Evolutionary conservation across 2,329 filamentous ascomycete genomes (phyloP).

Genomic region (Xylariaceae sp.): DNA sequence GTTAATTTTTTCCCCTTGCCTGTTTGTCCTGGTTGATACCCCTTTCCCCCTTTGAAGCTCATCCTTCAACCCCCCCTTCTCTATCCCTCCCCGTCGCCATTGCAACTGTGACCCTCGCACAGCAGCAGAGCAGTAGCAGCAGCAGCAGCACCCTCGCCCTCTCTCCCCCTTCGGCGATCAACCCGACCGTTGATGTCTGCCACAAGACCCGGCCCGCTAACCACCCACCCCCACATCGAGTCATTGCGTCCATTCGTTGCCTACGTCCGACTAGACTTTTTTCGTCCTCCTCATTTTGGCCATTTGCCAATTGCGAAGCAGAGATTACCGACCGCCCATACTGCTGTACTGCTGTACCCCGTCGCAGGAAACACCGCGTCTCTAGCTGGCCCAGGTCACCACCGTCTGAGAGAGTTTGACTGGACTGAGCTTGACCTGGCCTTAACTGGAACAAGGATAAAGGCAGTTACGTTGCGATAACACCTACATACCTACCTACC

Average conservation of each 20-base stretch:
- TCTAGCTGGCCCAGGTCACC: too few relatives aligned
- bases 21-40: too few relatives aligned
- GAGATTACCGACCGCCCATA: conserved; percentile 9
- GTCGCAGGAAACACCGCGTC: neutral
- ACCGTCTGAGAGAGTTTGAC: too few relatives aligned
- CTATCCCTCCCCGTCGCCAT: neutral
- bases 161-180: conserved; percentile 19
- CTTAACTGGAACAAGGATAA: too few relatives aligned
- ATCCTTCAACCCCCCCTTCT: neutral
- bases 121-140: too few relatives aligned
- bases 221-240: conserved; percentile 21
- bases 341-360: conserved; percentile 16
- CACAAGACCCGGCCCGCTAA: conserved; percentile 14
- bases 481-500: too few relatives aligned
- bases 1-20: neutral
- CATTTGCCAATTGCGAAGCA: conserved; percentile 16
- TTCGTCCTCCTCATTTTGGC: conserved; percentile 16
- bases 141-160: too few relatives aligned
- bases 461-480: neutral
- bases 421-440: too few relatives aligned
- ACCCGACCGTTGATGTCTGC: conserved; percentile 23
- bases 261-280: conserved; percentile 15
- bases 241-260: conserved; percentile 25
- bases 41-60: neutral
- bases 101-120: conserved; percentile 13